Conservation (phyloP, 2,329 filamentous ascomycete species). For the Orbilia ellipsospora region DNA sequence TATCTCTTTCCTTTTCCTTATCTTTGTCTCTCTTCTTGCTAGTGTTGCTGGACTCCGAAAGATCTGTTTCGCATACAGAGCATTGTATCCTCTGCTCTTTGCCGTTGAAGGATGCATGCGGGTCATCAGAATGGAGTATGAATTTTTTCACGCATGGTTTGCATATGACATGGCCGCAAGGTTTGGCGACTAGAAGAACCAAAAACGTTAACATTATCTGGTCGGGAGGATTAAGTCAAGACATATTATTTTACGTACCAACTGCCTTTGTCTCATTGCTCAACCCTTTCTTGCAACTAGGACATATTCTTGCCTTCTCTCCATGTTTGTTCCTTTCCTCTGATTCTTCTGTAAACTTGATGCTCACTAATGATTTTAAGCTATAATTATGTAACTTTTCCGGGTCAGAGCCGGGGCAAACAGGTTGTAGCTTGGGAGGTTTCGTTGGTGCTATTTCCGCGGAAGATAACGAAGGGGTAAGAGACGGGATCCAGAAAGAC, state of each 20-base stretch:
- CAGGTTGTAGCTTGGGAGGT: conserved; percentile 74
- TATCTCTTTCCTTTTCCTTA: conserved; percentile 67
- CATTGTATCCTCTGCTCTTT: conserved; percentile 72
- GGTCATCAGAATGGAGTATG: conserved; percentile 73
- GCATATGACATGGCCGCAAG: conserved; percentile 92
- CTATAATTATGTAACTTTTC: conserved; percentile 78
- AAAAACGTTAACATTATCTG: not conserved
- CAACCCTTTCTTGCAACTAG: conserved; percentile 83
- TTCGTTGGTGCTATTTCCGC: conserved; percentile 70
- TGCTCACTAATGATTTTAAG: conserved; percentile 78
- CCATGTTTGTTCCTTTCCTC: conserved; percentile 66
- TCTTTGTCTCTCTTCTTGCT: conserved; percentile 60
- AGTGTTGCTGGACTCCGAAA: conserved; percentile 68
- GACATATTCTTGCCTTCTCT: conserved; percentile 73
- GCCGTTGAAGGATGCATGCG: conserved; percentile 69
- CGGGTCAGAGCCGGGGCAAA: conserved; percentile 79
- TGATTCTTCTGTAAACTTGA: conserved; percentile 80
- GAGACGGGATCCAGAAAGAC: conserved; percentile 91
- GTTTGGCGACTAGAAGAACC: conserved; percentile 72
- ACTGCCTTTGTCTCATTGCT: conserved; percentile 85
- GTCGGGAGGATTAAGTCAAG: not conserved
- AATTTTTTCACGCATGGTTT: conserved; percentile 86
- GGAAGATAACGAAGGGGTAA: conserved; percentile 75
- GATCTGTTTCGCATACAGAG: conserved; percentile 85
- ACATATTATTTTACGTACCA: conserved; percentile 62